Percentiles rank a stretch among this genome's conserved stretches.
Conservation (phyloP, 768 basidiomycete genomes). For the Leucosporidium creatinivorum region DNA sequence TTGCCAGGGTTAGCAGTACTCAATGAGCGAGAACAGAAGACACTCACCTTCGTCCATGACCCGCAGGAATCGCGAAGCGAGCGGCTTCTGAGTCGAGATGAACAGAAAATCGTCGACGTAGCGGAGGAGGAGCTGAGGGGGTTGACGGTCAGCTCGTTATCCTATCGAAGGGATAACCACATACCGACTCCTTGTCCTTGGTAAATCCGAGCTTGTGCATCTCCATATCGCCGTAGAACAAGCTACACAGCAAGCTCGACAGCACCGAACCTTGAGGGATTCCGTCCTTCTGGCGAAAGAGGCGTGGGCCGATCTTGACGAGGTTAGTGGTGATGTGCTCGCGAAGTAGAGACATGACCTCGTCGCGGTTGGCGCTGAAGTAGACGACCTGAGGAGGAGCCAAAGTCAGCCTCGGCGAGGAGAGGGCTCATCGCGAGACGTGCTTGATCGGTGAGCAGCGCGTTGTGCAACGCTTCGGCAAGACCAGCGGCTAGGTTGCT, state of each 20-base stretch:
- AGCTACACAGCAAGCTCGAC: slow-evolving; percentile 77
- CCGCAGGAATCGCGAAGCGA: slow-evolving; percentile 62
- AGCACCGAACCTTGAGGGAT: slow-evolving; percentile 97
- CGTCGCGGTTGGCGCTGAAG: slow-evolving; percentile 50
- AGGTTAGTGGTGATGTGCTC: slow-evolving; percentile 90
- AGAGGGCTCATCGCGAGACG: not conserved
- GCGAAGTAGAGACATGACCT: slow-evolving; percentile 65
- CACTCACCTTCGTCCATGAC: slow-evolving; percentile 63
- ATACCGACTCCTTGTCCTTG: slow-evolving; percentile 56
- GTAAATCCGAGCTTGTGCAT: slow-evolving; percentile 50
- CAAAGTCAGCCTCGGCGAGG: not conserved
- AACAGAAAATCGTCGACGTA: slow-evolving; percentile 93
- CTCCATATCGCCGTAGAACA: slow-evolving; percentile 92
- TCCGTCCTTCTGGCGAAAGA: slow-evolving; percentile 81
- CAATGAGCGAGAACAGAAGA: too few species aligned
- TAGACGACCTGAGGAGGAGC: slow-evolving; percentile 49
- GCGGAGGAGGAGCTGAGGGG: slow-evolving; percentile 62
- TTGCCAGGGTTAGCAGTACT: not conserved
- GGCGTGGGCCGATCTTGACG: slow-evolving; percentile 80
- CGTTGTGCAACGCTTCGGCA: slow-evolving; percentile 60
- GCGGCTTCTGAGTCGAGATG: slow-evolving; percentile 58
- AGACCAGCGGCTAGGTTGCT: slow-evolving; percentile 60
- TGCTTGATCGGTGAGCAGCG: slow-evolving; percentile 81
- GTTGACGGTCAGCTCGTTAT: not conserved
- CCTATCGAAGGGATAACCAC: slow-evolving; percentile 36